Percentiles rank a stretch among this genome's conserved stretches.
phyloP scores from a whole-genome alignment of 768 basidiomycete species.

The Wakefieldia striispora region DNA sequence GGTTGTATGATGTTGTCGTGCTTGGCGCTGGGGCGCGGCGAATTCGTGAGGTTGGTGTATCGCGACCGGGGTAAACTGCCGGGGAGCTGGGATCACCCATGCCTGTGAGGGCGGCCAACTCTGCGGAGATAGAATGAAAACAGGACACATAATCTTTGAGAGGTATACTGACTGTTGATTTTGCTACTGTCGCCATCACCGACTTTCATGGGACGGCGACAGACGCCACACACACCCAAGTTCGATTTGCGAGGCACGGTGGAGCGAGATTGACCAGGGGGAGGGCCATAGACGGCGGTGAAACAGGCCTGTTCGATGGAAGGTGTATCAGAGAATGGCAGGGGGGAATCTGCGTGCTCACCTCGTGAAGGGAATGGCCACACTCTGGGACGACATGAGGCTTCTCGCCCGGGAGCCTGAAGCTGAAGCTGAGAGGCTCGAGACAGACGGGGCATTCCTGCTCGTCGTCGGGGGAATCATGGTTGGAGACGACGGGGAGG shows the following conservation, averaged over 20 bases:
- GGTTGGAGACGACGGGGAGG: conserved; percentile 68
- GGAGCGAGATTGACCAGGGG: conserved; percentile 54
- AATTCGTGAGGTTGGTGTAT: conserved; percentile 43
- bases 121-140: conserved; percentile 41
- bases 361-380: conserved; percentile 96
- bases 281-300: conserved; percentile 92
- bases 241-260: conserved; percentile 67
- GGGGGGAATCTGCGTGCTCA: conserved; percentile 25
- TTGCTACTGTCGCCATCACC: conserved; percentile 80
- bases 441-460: conserved; percentile 96
- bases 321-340: conserved; percentile 6
- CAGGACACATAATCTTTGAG: background rate
- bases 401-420: conserved; percentile 92
- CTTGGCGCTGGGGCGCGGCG: conserved; percentile 22
- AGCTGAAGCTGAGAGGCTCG: conserved; percentile 90
- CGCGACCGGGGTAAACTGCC: conserved; percentile 67
- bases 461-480: conserved; percentile 68
- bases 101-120: conserved; percentile 91
- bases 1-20: conserved; percentile 48
- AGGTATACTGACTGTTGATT: conserved; percentile 74
- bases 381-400: conserved; percentile 97
- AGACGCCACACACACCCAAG: conserved; percentile 95
- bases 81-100: conserved; percentile 64
- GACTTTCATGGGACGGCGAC: conserved; percentile 94
- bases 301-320: conserved; percentile 77